These are phyloP conservation scores for Spatholobus suberectus DNA, from an alignment of 306 rosid genomes.

Conservation along the genomic window DNA sequence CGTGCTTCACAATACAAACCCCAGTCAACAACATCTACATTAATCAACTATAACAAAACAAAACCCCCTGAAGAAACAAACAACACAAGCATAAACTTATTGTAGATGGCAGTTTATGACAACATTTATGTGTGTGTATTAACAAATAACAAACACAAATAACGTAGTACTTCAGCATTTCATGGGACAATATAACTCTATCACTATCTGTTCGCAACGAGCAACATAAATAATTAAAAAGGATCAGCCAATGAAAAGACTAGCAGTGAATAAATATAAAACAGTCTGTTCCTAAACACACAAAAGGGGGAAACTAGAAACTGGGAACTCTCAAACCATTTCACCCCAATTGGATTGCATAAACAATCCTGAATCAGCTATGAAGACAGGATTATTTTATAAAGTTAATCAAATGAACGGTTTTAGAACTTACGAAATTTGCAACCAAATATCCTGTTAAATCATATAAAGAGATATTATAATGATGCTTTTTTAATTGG, in stretches of 20 bases:
- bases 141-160: neutral
- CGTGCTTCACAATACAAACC: conserved; percentile 57
- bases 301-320: neutral
- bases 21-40: conserved; percentile 62
- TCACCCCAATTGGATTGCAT: neutral
- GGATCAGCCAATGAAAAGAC: neutral
- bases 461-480: neutral
- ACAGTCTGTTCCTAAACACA: neutral
- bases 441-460: neutral
- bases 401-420: neutral
- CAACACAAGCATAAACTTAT: conserved; percentile 15
- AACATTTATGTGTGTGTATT: neutral
- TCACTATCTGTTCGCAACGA: neutral
- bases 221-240: neutral
- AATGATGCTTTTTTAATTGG: neutral
- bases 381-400: neutral
- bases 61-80: conserved; percentile 26
- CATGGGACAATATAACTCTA: neutral
- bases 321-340: neutral
- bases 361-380: neutral
- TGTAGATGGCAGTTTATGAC: neutral
- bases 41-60: conserved; percentile 3
- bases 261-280: neutral
- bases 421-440: neutral
- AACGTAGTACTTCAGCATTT: neutral